A percentile compares a stretch with the other conserved stretches of the same genome.
Evolutionary conservation across 2,329 filamentous ascomycete genomes (phyloP).

Genomic region (Shiraia sp.): DNA sequence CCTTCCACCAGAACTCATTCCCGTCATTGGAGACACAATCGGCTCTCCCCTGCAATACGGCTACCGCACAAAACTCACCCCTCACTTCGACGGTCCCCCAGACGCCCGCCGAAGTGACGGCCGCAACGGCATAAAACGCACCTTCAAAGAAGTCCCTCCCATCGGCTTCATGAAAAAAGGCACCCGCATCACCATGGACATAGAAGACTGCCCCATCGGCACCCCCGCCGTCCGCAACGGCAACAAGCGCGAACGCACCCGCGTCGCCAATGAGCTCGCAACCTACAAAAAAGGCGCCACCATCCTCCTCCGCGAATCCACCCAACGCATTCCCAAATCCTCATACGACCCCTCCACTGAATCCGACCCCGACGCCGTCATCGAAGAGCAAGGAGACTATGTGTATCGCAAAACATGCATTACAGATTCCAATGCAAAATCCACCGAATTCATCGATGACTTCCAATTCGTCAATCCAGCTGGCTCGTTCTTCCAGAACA

Average conservation of each 20-base stretch:
- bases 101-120: constrained; percentile 52
- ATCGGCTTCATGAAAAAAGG: constrained; percentile 93
- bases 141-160: constrained; percentile 69
- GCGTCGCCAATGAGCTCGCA: constrained; percentile 70
- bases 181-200: constrained; percentile 79
- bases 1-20: constrained; percentile 74
- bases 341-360: constrained; percentile 24
- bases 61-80: constrained; percentile 95
- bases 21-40: constrained; percentile 79
- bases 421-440: constrained; percentile 79
- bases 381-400: constrained; percentile 62
- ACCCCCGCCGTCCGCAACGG: constrained; percentile 83
- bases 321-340: constrained; percentile 64
- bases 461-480: constrained; percentile 90
- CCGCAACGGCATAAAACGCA: constrained; percentile 56
- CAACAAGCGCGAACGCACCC: constrained; percentile 75
- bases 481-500: constrained; percentile 98
- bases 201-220: constrained; percentile 95
- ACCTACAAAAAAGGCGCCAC: constrained; percentile 84
- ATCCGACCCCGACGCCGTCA: constrained; percentile 48
- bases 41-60: constrained; percentile 88
- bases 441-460: constrained; percentile 84
- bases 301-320: constrained; percentile 84
- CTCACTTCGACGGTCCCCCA: constrained; percentile 85
- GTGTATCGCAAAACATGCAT: constrained; percentile 85